Evolutionary conservation across 805 yeast species (phyloP), one percentile per base, ranked within the genome.

Genomic region (Saccharomyces jurei): DNA sequence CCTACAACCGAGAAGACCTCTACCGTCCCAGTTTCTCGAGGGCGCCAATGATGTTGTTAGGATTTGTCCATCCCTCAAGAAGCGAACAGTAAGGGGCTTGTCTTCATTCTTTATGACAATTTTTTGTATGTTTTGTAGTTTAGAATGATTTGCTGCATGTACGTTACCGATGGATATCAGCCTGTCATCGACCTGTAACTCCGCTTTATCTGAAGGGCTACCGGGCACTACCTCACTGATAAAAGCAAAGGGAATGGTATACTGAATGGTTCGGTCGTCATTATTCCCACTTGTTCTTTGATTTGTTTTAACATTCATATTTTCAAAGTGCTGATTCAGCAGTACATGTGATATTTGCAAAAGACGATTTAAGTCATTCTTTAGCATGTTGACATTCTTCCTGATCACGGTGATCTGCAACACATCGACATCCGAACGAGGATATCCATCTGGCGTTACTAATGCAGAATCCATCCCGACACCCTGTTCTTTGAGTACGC

Each of bases 401-500:
- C 97, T 72, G 0, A 83, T 65, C 9, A 79, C 67, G 52, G 96
- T 73, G 11, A 89, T 75, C 51, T 78, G 79, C 2, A 89, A 81
- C 4, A 92, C 86, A 63, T 92, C 96, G 28, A 92, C 77, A 64
- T 92, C 97, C 17, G 75, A 68, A 47, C 97, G 73, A 0, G 99
- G 99, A 62, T 81, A 92, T 22, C 97, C 97, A 63, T 92, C 96
- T 0, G 63, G 55, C 0, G 86, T 81, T 1, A 87, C 70, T 55
- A 92, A 69, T 0, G 82, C 75, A 1, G 91, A 83, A 26, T 77
- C 68, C 88, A 89, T 83, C 59, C 80, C 83, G 3, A 76, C 82
- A 11, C 74, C 70, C 58, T 81, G 81, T 54, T 71, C 58, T 6
- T 62, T 58, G 27, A 87, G 72, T 13, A 74, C 63, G 30, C 73